phyloP scores from a whole-genome alignment of 331 rosid genomes.

The Saraca asoca region DNA sequence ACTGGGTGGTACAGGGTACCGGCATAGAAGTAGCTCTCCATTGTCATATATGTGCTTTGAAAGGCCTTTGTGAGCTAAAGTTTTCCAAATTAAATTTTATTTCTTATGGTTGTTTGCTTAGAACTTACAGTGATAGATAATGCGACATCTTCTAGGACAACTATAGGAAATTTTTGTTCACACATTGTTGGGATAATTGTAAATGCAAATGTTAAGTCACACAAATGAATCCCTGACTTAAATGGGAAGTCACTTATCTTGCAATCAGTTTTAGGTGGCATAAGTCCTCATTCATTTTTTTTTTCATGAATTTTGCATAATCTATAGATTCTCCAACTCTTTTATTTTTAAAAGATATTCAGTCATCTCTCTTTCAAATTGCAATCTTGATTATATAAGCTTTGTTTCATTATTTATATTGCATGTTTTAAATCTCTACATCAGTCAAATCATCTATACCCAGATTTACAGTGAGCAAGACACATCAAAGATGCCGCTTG shows the following conservation, averaged over 20 bases:
- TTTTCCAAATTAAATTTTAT: background rate
- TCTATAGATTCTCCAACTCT: background rate
- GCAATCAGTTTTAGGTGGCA: conserved; percentile 4
- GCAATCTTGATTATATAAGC: background rate
- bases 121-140: conserved; percentile 11
- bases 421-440: conserved; percentile 19
- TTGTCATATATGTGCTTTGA: background rate
- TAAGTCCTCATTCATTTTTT: background rate
- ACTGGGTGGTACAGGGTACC: no score
- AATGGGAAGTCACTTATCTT: background rate
- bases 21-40: no score
- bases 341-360: background rate
- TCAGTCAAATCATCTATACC: conserved; percentile 23
- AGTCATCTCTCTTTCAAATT: background rate
- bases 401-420: background rate
- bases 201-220: background rate
- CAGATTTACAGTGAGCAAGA: conserved; percentile 79
- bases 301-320: background rate
- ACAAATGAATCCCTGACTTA: background rate
- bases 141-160: background rate
- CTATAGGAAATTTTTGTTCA: background rate
- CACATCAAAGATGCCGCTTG: conserved; percentile 89
- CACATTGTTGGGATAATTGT: background rate
- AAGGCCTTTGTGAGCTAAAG: conserved; percentile 11
- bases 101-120: conserved; percentile 4